Base-by-base conservation (phyloP, 2,329 filamentous ascomycete genomes). In the Moelleriella libera region DNA sequence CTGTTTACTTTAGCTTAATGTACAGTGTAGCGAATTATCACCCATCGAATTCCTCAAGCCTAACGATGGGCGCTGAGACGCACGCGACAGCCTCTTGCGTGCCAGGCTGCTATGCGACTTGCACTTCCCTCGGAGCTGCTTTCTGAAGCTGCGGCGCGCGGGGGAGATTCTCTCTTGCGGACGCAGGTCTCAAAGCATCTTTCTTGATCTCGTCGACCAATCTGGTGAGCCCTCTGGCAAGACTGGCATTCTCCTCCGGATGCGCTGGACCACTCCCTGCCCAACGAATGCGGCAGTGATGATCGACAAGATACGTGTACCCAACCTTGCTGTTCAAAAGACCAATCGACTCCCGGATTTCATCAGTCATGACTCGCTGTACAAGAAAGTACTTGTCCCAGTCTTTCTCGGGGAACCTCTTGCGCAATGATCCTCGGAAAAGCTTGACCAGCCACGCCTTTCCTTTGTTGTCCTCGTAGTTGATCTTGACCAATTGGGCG, bases 221-320 rank as follows among this genome's bases (percentile, higher is more conserved):
- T 53, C 76, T 75, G 56, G 68, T 71, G 41, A 87, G 59, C 3
- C 81, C 80, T 61, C 70, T 84, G 41, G 78, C 76, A 59, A 94
- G 60, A 41, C 79, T 76, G 47, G 81, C 74, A 53, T 71, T 74
- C 68, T 94, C 87, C 14, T 76, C 75, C 0, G 74, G 74, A 51
- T 80, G 72, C 43, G 81, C 78, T 44, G 72, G 62, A 10, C 82
- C 86, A 58, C 88, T 94, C 4, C 86, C 92, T 0, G 90, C 92
- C 92, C 92, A 98, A 48, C 92, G 78, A 55, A 98, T 94, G 66
- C 81, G 85, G 63, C 88, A 95, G 53, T 89, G 74, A 52, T 81
- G 73, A 62, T 98, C 92, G 49, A 98, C 72, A 44, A 98, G 72
- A 65, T 95, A 98, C 5, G 89, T 83, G 67, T 96, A 97, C 39